These are phyloP conservation scores for Alternaria triticimaculans DNA, from an alignment of 2,329 filamentous ascomycete species.

Conservation along the genomic window DNA sequence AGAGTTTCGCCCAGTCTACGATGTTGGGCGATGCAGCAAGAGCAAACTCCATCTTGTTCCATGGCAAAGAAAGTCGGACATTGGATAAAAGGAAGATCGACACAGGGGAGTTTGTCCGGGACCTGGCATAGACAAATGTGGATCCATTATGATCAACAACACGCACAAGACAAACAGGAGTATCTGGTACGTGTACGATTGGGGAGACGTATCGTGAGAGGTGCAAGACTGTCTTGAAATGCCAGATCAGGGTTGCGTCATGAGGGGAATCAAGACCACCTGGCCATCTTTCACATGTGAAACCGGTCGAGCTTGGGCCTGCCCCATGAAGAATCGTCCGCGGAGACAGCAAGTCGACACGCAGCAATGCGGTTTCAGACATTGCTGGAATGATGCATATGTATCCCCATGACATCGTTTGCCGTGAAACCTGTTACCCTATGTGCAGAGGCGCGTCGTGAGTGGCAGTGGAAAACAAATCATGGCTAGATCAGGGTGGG, in stretches of 20 bases:
- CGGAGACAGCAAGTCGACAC: not conserved
- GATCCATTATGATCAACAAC: not conserved
- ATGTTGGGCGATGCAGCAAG: not conserved
- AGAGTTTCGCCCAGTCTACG: not conserved
- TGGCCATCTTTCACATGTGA: slow-evolving; percentile 22
- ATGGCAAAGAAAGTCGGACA: not conserved
- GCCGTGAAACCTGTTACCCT: slow-evolving; percentile 21
- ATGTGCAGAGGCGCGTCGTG: slow-evolving; percentile 10
- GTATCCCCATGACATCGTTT: slow-evolving; percentile 21
- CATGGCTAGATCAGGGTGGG: slow-evolving; percentile 10
- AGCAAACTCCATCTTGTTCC: not conserved
- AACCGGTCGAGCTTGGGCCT: slow-evolving; percentile 10
- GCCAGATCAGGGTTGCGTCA: slow-evolving; percentile 15
- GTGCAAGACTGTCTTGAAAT: not conserved
- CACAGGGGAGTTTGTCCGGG: not conserved
- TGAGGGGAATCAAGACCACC: slow-evolving; percentile 7
- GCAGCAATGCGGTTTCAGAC: slow-evolving; percentile 1
- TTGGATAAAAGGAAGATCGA: slow-evolving; percentile 2
- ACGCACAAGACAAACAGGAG: not conserved
- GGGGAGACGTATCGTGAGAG: not conserved
- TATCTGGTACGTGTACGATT: not conserved
- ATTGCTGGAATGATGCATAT: not conserved
- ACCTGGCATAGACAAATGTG: not conserved
- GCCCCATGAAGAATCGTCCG: slow-evolving; percentile 1
- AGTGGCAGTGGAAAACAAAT: slow-evolving; percentile 14